These are phyloP conservation scores for Coffea humblotiana DNA, from an alignment of 305 asterid species.

Conservation along the genomic window DNA sequence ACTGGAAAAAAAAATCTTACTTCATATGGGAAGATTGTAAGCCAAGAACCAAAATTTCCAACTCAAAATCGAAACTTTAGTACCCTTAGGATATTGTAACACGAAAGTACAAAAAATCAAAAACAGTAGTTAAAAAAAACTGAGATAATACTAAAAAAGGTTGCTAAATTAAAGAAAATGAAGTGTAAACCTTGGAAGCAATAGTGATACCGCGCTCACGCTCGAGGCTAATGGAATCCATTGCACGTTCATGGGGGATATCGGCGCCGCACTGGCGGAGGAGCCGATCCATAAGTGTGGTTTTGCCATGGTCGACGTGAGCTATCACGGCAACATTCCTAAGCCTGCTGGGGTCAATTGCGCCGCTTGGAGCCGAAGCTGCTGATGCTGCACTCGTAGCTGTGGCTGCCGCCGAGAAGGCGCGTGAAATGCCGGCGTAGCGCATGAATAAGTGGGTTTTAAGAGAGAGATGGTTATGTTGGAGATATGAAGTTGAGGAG, in stretches of 20 bases:
- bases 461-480: slow-evolving; percentile 18
- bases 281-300: slow-evolving; percentile 97
- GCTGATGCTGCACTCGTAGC: slow-evolving; percentile 39
- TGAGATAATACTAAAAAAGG: background rate
- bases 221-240: slow-evolving; percentile 91
- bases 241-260: slow-evolving; percentile 92
- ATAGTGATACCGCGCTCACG: slow-evolving; percentile 98
- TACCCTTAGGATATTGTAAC: background rate
- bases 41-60: background rate
- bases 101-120: background rate
- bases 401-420: slow-evolving; percentile 59
- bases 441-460: slow-evolving; percentile 35
- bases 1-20: too few species aligned
- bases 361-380: slow-evolving; percentile 36
- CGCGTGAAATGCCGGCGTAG: slow-evolving; percentile 32
- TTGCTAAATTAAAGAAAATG: background rate
- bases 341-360: slow-evolving; percentile 61
- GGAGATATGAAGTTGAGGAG: slow-evolving; percentile 30
- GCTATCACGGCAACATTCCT: slow-evolving; percentile 96
- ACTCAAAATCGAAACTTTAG: background rate
- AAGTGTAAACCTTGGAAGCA: slow-evolving; percentile 68
- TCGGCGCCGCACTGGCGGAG: slow-evolving; percentile 99
- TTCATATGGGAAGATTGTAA: background rate
- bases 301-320: slow-evolving; percentile 97
- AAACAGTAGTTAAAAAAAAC: background rate